phyloP scores from a whole-genome alignment of 139 green algal species.

The Gonium pectorale region DNA sequence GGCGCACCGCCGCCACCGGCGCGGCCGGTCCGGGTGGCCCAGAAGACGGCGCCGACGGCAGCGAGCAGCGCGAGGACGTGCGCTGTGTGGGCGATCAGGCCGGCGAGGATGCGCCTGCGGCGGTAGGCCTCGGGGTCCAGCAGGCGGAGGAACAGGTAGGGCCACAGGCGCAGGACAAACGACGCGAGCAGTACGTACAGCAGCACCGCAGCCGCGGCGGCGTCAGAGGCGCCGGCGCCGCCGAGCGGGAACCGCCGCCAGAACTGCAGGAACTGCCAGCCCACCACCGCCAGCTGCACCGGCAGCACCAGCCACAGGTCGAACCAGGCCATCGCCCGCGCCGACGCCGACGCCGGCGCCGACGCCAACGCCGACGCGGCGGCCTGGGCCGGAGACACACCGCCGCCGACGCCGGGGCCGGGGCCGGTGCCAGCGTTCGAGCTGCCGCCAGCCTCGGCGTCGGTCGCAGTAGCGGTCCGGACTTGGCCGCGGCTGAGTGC shows the following conservation, averaged over 20 bases:
- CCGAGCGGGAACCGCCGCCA: background rate
- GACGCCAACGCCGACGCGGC: background rate
- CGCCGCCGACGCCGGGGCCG: background rate
- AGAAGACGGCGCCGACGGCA: too few species aligned
- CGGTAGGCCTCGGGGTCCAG: background rate
- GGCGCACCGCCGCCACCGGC: too few species aligned
- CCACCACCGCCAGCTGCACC: background rate
- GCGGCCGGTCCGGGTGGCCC: too few species aligned
- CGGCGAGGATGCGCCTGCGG: background rate
- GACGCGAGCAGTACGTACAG: too few species aligned
- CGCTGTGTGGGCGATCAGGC: too few species aligned
- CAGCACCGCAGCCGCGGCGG: background rate
- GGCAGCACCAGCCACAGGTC: background rate
- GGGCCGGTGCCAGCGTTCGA: background rate
- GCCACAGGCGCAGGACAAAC: background rate
- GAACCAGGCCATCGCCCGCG: background rate
- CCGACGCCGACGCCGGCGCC: background rate
- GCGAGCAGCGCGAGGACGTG: too few species aligned
- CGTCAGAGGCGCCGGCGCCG: background rate
- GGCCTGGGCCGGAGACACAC: background rate
- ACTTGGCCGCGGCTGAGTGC: background rate
- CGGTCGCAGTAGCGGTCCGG: too few species aligned
- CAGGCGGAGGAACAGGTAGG: conserved; percentile 4
- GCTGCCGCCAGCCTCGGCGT: background rate
- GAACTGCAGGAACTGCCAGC: background rate